Evolutionary conservation across 75 land plant genomes (phyloP), one percentile per base, ranked within the genome.

Genomic region (Gnetum montanum): DNA sequence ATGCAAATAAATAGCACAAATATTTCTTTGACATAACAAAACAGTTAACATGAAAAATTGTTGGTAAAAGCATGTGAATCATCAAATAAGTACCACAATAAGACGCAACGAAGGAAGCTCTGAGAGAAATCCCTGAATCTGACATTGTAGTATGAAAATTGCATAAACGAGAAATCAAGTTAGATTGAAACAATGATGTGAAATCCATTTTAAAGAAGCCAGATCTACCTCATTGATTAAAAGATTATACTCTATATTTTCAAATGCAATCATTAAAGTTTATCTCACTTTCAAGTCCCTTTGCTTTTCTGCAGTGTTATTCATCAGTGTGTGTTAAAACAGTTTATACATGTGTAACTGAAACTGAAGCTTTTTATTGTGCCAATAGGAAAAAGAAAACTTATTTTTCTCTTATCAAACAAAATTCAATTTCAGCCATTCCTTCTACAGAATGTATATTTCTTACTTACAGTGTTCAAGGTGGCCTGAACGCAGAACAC

Each of bases 401-500:
- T n/a, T n/a, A n/a, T n/a, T n/a, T n/a, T n/a, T n/a, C n/a, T n/a
- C n/a, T n/a, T n/a, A n/a, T n/a, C n/a, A n/a, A n/a, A 27, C 16
- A 49, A 27, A 28, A 28, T 28, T 26, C 16, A 27, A 49, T 27
- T 52, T 12, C 18, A 52, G 20, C 16, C 22, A 12, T 1, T 52
- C 20, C 24, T 33, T 12, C n/a, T 57, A 26, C 15, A 49, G n/a
- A 27, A 57, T 57, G 50, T 57, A 2, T 37, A 23, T 57, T 3
- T 26, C 36, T 8, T 49, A 52, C 94, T 79, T 40, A 93, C 96
- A 71, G 64, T 78, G 52, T 78, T 69, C 55, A 94, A 67, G 31
- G 78, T 85, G 58, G 85, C 85, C 31, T 82, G 96, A 43, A 89
- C 84, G 65, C 99, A 95, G 63, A 95, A 95, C 16, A 90, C 81